Evolutionary conservation across 345 rosid genomes (phyloP), one percentile per base, ranked within the genome.

Genomic region (Iberis pinnata): DNA sequence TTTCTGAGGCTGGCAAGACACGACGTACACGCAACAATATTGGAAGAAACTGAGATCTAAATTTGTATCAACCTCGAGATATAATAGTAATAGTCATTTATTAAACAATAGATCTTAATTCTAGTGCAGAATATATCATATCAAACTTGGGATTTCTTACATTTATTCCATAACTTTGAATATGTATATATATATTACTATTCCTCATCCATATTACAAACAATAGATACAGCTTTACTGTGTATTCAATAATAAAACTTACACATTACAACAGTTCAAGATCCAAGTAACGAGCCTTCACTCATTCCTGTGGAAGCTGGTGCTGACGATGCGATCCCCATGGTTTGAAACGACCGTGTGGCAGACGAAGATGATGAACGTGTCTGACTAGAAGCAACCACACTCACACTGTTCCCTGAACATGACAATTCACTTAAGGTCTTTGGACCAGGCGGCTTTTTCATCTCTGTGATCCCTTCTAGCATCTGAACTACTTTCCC

Each of bases 401-500:
- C 13, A 31, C 54, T 72, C 31, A 22, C 42, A 68, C 75, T 69
- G 37, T 66, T 70, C 49, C 76, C 76, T 31, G 72, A 18, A 5
- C 24, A 11, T 8, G 74, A 63, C 1, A 26, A 68, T 45, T 71
- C 76, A 2, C 52, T 51, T 4, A 67, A 32, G 12, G 70, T 64
- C 43, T 63, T 73, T 19, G 80, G 82, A 12, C 73, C 42, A 0
- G 82, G 80, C 13, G 87, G 84, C 25, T 36, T 78, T 67, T 38
- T 61, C 45, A 78, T 75, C 55, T 57, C 74, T 0, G 52, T 24
- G 19, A 76, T 67, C 50, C 89, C 82, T 53, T 83, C 86, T 26
- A 83, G 47, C 90, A 78, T 79, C 64, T 76, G 79, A 39, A 80
- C 82, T 13, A 83, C 80, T 49, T 54, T 76, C 25, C 83, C 79